Conservation (phyloP, 768 basidiomycete genomes). For the Pleurotus tuoliensis region DNA sequence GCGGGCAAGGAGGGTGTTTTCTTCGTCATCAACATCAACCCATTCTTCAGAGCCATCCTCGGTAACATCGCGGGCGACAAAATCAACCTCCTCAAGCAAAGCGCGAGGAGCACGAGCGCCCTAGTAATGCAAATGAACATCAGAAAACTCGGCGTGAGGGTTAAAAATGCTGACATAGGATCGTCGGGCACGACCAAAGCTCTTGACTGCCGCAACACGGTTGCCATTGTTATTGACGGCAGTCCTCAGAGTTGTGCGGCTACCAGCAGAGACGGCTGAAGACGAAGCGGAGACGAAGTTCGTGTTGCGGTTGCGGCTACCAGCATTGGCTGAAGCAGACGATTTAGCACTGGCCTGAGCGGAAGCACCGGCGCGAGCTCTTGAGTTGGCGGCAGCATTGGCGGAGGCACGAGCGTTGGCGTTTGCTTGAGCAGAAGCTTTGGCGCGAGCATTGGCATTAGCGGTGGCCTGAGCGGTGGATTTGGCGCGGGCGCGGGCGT, state of each 20-base stretch:
- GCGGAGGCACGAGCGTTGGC: background rate
- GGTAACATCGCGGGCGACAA: background rate
- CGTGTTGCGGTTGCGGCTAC: slow-evolving; percentile 1
- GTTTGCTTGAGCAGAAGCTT: background rate
- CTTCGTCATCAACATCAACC: background rate
- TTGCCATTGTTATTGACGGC: slow-evolving; percentile 7
- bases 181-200: background rate
- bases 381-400: too few species aligned
- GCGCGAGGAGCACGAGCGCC: slow-evolving; percentile 2
- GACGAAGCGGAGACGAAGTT: slow-evolving; percentile 5
- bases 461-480: background rate
- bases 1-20: background rate
- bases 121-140: background rate
- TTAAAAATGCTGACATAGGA: slow-evolving; percentile 1
- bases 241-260: slow-evolving; percentile 5
- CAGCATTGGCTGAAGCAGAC: background rate
- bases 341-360: too few species aligned
- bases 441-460: background rate
- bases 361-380: too few species aligned
- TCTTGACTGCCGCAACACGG: slow-evolving; percentile 6
- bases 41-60: background rate
- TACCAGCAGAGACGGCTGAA: background rate
- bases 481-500: background rate
- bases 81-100: background rate
- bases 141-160: background rate